phyloP scores from a whole-genome alignment of 1,284 basidiomycete species.

The Tylopilus orsonianus region DNA sequence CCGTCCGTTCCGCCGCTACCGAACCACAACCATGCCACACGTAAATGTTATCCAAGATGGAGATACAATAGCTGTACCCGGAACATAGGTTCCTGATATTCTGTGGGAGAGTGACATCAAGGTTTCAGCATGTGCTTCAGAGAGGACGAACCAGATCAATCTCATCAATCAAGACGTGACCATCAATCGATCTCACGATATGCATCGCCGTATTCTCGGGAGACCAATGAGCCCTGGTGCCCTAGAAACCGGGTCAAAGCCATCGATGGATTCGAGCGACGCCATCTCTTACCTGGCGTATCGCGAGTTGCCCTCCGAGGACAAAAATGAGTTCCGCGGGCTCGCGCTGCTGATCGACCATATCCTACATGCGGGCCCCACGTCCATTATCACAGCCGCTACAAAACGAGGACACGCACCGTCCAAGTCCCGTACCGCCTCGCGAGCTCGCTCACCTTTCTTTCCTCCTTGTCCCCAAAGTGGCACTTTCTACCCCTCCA shows the following conservation, averaged over 20 bases:
- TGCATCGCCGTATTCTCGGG: constrained; percentile 81
- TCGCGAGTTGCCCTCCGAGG: constrained; percentile 64
- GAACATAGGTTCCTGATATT: constrained; percentile 70
- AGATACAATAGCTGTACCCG: constrained; percentile 73
- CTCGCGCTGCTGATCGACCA: constrained; percentile 60
- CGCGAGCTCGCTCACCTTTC: constrained; percentile 66
- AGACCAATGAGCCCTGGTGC: constrained; percentile 69
- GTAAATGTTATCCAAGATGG: constrained; percentile 66
- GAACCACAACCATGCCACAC: constrained; percentile 80
- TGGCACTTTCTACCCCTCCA: constrained; percentile 62
- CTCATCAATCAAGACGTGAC: constrained; percentile 65
- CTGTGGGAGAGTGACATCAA: constrained; percentile 37
- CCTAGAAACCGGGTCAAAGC: constrained; percentile 40
- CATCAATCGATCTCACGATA: constrained; percentile 52
- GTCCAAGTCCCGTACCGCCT: constrained; percentile 64
- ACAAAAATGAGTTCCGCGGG: constrained; percentile 57
- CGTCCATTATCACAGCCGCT: background rate
- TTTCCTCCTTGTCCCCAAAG: constrained; percentile 56
- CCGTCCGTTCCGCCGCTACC: constrained; percentile 51
- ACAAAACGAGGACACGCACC: constrained; percentile 36
- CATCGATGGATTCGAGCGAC: constrained; percentile 2
- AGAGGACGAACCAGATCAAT: constrained; percentile 58
- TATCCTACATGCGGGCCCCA: constrained; percentile 37
- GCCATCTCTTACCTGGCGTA: constrained; percentile 55
- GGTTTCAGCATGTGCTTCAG: background rate